These are phyloP conservation scores for Boletus hoseneyae DNA, from an alignment of 1,284 basidiomycete species.

Conservation along the genomic window DNA sequence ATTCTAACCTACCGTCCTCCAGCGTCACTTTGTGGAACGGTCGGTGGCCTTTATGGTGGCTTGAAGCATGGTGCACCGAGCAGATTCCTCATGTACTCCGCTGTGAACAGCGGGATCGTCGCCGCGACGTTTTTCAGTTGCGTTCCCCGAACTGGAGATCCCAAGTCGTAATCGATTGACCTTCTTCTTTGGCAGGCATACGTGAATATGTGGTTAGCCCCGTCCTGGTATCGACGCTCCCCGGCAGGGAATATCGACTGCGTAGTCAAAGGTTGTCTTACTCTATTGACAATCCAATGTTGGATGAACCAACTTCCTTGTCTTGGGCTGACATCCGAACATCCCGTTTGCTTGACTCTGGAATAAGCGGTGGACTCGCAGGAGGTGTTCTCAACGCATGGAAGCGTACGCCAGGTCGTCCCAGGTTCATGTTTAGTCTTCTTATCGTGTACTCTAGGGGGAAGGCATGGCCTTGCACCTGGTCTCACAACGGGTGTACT, in stretches of 20 bases:
- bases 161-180: not conserved
- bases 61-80: slow-evolving; percentile 42
- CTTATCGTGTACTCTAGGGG: slow-evolving; percentile 34
- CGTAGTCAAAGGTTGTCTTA: slow-evolving; percentile 36
- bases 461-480: slow-evolving; percentile 41
- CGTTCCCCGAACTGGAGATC: slow-evolving; percentile 9
- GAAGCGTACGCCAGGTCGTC: slow-evolving; percentile 37
- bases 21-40: slow-evolving; percentile 48
- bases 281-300: slow-evolving; percentile 3
- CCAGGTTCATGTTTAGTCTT: not conserved
- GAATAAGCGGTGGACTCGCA: slow-evolving; percentile 58
- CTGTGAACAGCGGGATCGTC: slow-evolving; percentile 63
- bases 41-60: slow-evolving; percentile 55
- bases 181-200: slow-evolving; percentile 42
- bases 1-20: slow-evolving; percentile 14
- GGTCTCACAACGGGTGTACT: slow-evolving; percentile 54
- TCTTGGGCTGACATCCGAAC: slow-evolving; percentile 53
- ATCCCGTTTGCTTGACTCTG: slow-evolving; percentile 58
- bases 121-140: slow-evolving; percentile 72
- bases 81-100: slow-evolving; percentile 38
- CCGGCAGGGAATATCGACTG: slow-evolving; percentile 33
- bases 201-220: slow-evolving; percentile 67
- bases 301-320: slow-evolving; percentile 13
- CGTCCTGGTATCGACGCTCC: slow-evolving; percentile 35
- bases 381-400: slow-evolving; percentile 51